Conservation (phyloP, 2,329 filamentous ascomycete genomes). For the Tolypocladium ophioglossoides region DNA sequence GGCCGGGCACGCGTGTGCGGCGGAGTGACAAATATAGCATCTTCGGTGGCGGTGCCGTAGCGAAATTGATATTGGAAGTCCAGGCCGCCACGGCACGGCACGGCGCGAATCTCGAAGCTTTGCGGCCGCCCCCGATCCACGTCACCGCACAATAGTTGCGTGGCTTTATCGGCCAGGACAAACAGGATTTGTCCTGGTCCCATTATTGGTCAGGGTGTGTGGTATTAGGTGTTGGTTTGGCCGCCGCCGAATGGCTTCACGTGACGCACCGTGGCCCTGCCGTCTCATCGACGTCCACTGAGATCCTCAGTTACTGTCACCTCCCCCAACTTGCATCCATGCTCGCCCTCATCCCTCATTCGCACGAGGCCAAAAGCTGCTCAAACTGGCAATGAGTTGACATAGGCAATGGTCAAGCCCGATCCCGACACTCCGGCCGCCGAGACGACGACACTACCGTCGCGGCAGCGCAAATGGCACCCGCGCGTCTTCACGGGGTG, state of each 20-base stretch:
- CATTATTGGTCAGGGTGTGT: neutral
- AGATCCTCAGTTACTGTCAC: neutral
- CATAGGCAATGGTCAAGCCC: constrained; percentile 5
- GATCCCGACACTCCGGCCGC: constrained; percentile 3
- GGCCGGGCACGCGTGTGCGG: neutral
- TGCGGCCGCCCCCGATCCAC: neutral
- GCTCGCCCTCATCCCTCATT: neutral
- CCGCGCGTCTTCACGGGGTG: constrained; percentile 29
- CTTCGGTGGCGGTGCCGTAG: neutral
- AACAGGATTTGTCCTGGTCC: neutral
- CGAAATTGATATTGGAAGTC: neutral
- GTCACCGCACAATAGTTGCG: neutral
- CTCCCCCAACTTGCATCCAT: neutral
- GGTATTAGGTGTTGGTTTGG: too few relatives aligned
- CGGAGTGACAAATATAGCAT: neutral
- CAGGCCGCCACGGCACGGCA: neutral
- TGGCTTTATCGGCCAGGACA: neutral
- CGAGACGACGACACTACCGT: neutral
- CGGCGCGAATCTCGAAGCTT: neutral
- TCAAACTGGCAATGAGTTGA: constrained; percentile 1
- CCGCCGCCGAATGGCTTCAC: neutral
- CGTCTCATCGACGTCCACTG: neutral
- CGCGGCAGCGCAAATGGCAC: constrained; percentile 19
- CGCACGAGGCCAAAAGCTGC: neutral
- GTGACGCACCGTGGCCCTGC: neutral